Percentiles rank a stretch among this genome's conserved stretches.
Evolutionary conservation across 2,329 filamentous ascomycete genomes (phyloP).

Genomic region (Claviceps monticola): DNA sequence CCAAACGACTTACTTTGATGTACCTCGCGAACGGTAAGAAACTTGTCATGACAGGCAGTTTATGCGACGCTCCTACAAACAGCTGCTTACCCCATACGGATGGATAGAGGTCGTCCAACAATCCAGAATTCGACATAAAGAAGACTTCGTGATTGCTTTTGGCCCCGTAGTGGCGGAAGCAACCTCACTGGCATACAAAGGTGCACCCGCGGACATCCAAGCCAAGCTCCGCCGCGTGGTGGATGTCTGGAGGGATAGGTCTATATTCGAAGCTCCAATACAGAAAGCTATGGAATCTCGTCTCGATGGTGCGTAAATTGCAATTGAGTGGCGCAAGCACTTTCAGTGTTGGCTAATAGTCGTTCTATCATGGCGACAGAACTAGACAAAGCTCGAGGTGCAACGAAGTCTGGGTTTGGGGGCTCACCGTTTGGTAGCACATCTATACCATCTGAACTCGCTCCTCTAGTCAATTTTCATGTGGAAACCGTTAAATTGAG

Average conservation of each 20-base stretch:
- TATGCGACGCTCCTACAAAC: neutral
- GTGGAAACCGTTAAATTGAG: conserved; percentile 61
- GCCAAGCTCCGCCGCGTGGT: conserved; percentile 77
- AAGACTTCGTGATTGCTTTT: conserved; percentile 86
- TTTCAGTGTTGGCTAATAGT: neutral
- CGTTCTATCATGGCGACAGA: conserved; percentile 27
- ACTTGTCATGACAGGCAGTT: neutral
- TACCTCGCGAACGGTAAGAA: conserved; percentile 84
- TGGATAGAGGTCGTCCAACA: conserved; percentile 84
- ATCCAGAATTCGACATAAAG: conserved; percentile 81
- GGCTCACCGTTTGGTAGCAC: conserved; percentile 45
- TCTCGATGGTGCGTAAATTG: conserved; percentile 50
- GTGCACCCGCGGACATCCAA: conserved; percentile 73
- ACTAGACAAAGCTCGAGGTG: conserved; percentile 45
- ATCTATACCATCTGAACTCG: conserved; percentile 61
- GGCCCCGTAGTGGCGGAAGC: conserved; percentile 86
- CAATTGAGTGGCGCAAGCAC: neutral
- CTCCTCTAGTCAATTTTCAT: conserved; percentile 60
- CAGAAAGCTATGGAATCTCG: conserved; percentile 68
- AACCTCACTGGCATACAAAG: conserved; percentile 81
- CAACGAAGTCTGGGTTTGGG: conserved; percentile 36
- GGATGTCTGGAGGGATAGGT: conserved; percentile 82
- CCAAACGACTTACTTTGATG: conserved; percentile 78
- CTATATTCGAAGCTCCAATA: conserved; percentile 70
- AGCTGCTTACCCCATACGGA: neutral